Evolutionary conservation across 2,329 filamentous ascomycete genomes (phyloP).

Genomic region (Fusarium marasasianum): DNA sequence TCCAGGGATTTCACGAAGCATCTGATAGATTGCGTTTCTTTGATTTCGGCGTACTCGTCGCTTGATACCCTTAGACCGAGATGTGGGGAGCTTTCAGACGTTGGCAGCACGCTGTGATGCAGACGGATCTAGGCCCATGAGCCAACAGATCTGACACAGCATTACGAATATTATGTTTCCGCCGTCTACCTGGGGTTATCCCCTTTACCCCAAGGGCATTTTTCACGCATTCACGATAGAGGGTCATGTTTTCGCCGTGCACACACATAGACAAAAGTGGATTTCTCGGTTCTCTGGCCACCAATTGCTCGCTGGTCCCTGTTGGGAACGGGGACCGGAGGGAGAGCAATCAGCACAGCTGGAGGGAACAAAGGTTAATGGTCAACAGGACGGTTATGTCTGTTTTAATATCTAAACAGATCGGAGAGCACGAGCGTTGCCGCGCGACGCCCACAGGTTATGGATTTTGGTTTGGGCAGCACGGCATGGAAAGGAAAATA

Average conservation of each 20-base stretch:
- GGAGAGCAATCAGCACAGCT: conserved; percentile 48
- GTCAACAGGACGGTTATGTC: conserved; percentile 48
- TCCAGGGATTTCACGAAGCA: conserved; percentile 54
- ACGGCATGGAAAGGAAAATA: conserved; percentile 45
- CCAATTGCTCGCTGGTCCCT: conserved; percentile 49
- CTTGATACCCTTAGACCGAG: conserved; percentile 58
- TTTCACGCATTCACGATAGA: conserved; percentile 55
- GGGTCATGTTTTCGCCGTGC: conserved; percentile 57
- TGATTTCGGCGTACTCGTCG: conserved; percentile 55
- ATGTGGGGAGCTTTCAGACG: conserved; percentile 52
- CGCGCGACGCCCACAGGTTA: conserved; percentile 51
- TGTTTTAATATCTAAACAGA: conserved; percentile 43
- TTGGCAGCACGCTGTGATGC: conserved; percentile 50
- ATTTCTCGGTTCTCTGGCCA: conserved; percentile 69
- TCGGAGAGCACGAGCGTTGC: conserved; percentile 50
- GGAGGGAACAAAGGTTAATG: conserved; percentile 46
- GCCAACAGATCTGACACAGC: conserved; percentile 47
- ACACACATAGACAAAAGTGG: conserved; percentile 70
- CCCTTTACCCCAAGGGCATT: conserved; percentile 48
- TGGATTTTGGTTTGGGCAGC: conserved; percentile 51
- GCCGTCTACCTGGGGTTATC: conserved; percentile 49
- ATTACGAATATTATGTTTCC: conserved; percentile 52
- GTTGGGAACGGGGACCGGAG: conserved; percentile 44
- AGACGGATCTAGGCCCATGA: conserved; percentile 46
- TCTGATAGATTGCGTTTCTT: conserved; percentile 58